phyloP scores from a whole-genome alignment of 768 basidiomycete genomes.

The Rhizopogon vulgaris region DNA sequence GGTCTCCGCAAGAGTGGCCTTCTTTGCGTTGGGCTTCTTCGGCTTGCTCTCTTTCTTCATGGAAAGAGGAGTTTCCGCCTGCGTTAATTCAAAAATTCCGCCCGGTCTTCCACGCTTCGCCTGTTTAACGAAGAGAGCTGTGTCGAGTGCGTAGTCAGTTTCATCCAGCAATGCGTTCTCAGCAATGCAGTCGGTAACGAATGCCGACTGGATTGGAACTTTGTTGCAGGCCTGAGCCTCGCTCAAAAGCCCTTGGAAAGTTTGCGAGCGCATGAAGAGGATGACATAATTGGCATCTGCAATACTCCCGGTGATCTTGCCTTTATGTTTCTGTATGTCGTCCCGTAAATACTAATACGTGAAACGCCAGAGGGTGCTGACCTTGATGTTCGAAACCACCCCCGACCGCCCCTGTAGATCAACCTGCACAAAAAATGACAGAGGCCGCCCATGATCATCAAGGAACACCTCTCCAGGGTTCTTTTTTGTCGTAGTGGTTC shows the following conservation, averaged over 20 bases:
- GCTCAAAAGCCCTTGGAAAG: slow-evolving; percentile 42
- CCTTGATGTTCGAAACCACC: slow-evolving; percentile 56
- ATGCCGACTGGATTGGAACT: slow-evolving; percentile 45
- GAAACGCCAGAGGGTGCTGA: slow-evolving; percentile 19
- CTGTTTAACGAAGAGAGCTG: slow-evolving; percentile 14
- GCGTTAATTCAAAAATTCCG: slow-evolving; percentile 7
- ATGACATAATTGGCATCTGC: slow-evolving; percentile 56
- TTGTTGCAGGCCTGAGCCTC: slow-evolving; percentile 30
- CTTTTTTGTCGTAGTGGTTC: slow-evolving; percentile 11
- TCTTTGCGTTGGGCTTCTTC: slow-evolving; percentile 3
- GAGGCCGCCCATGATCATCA: slow-evolving; percentile 32
- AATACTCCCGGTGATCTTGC: slow-evolving; percentile 49
- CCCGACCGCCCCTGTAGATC: slow-evolving; percentile 49
- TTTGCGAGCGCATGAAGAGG: slow-evolving; percentile 44
- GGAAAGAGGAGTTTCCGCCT: slow-evolving; percentile 5
- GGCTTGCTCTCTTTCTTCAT: slow-evolving; percentile 2
- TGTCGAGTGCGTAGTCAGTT: slow-evolving; percentile 37
- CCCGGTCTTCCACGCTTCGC: slow-evolving; percentile 20
- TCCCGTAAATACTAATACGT: background rate
- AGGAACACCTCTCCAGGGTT: slow-evolving; percentile 36
- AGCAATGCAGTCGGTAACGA: slow-evolving; percentile 47
- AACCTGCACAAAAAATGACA: slow-evolving; percentile 64
- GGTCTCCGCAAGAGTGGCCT: slow-evolving; percentile 1
- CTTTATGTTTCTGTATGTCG: slow-evolving; percentile 54
- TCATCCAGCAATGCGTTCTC: slow-evolving; percentile 39